phyloP scores from a whole-genome alignment of 2,329 filamentous ascomycete genomes.

The Fusarium ramigenum region DNA sequence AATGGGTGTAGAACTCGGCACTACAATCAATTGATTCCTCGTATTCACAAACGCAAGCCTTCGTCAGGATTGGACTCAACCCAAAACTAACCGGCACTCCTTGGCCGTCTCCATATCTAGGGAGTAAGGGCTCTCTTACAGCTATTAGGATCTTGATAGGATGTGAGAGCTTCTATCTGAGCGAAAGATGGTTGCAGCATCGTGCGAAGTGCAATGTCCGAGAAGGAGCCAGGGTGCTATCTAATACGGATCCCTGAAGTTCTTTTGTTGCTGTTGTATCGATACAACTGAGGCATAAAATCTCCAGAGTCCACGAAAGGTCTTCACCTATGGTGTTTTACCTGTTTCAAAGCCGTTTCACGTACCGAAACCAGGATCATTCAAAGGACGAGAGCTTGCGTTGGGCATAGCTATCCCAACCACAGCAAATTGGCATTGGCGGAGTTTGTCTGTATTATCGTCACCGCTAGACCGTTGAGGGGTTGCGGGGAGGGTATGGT shows the following conservation, averaged over 20 bases:
- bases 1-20: neutral
- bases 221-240: slow-evolving; percentile 15
- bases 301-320: slow-evolving; percentile 5
- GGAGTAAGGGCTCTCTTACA: neutral
- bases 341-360: slow-evolving; percentile 20
- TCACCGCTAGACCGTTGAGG: slow-evolving; percentile 1
- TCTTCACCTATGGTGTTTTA: neutral
- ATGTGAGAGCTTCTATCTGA: slow-evolving; percentile 20
- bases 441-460: neutral
- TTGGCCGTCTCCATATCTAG: slow-evolving; percentile 33
- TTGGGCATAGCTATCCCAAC: neutral
- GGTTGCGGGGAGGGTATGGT: slow-evolving; percentile 18
- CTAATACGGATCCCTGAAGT: slow-evolving; percentile 2
- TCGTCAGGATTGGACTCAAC: slow-evolving; percentile 5
- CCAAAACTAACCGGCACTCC: slow-evolving; percentile 18
- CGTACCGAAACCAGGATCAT: neutral
- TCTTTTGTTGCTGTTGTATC: slow-evolving; percentile 18
- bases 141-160: slow-evolving; percentile 11
- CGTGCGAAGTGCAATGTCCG: slow-evolving; percentile 4
- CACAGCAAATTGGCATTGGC: neutral
- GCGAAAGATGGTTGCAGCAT: slow-evolving; percentile 17
- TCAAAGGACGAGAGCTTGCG: neutral
- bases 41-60: neutral
- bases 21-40: neutral
- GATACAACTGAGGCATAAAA: slow-evolving; percentile 13